These are phyloP conservation scores for Trichosanthes cucumerina DNA, from an alignment of 306 rosid genomes.

Conservation along the genomic window DNA sequence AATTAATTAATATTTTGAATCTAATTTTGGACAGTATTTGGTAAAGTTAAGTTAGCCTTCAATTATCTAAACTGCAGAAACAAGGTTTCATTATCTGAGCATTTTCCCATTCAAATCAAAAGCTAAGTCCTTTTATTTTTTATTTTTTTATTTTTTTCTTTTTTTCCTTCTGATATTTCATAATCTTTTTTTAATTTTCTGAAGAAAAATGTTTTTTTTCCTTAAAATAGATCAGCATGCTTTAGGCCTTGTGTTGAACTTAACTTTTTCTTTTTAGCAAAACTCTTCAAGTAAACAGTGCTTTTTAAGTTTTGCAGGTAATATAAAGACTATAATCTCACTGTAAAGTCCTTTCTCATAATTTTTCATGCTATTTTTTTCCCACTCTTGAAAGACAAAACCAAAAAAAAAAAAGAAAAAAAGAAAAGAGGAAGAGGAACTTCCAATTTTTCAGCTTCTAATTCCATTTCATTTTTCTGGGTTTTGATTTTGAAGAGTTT, in stretches of 20 bases:
- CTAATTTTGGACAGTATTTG: constrained; percentile 49
- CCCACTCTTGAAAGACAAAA: not conserved
- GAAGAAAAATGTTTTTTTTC: constrained; percentile 10
- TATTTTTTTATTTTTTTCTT: not conserved
- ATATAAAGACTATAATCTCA: constrained; percentile 1
- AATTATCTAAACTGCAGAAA: constrained; percentile 54
- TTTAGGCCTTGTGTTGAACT: constrained; percentile 17
- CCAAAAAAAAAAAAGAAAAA: not conserved
- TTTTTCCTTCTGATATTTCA: constrained; percentile 21
- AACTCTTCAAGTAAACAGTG: constrained; percentile 12
- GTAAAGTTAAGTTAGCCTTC: constrained; percentile 67
- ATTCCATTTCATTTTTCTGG: not conserved
- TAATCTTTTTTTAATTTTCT: constrained; percentile 17
- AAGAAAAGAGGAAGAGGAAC: no score
- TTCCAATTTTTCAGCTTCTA: not conserved
- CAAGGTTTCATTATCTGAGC: constrained; percentile 41
- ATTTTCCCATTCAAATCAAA: constrained; percentile 48
- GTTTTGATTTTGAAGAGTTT: not conserved
- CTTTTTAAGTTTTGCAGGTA: constrained; percentile 11
- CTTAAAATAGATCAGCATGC: constrained; percentile 21
- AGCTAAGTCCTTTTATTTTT: not conserved
- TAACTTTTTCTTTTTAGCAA: constrained; percentile 11
- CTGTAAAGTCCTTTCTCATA: constrained; percentile 8
- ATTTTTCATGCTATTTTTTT: constrained; percentile 21
- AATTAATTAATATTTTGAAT: constrained; percentile 36